Percentiles rank a stretch among this genome's conserved stretches.
These are phyloP conservation scores for Borovskyia barvae DNA, from an alignment of 208 protist genomes.

Conservation along the genomic window DNA sequence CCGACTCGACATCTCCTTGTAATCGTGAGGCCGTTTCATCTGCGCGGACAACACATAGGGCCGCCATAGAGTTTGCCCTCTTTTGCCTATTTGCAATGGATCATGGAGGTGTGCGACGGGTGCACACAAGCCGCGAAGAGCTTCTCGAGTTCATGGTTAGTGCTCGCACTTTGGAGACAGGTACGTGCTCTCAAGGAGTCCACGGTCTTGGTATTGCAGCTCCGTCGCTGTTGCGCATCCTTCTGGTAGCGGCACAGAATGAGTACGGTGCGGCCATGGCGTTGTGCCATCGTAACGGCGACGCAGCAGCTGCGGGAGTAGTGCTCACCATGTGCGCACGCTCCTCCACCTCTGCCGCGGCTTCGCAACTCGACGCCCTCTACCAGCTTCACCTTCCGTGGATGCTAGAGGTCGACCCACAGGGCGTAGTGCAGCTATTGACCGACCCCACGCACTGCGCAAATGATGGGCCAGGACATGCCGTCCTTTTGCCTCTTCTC, in stretches of 20 bases:
- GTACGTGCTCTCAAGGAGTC: neutral
- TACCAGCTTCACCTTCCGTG: constrained; percentile 40
- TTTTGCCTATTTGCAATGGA: constrained; percentile 22
- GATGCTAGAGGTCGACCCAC: constrained; percentile 31
- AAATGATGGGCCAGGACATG: neutral
- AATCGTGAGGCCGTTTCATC: too few species aligned
- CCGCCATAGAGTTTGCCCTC: constrained; percentile 14
- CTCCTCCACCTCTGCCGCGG: neutral
- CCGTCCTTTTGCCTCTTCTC: constrained; percentile 9
- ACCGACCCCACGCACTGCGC: constrained; percentile 9
- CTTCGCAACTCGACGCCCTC: constrained; percentile 6
- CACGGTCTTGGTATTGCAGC: neutral
- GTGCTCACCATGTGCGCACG: constrained; percentile 16
- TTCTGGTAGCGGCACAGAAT: constrained; percentile 19
- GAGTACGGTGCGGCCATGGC: constrained; percentile 22
- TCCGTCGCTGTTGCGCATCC: constrained; percentile 2
- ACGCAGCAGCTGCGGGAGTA: constrained; percentile 22
- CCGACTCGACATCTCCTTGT: too few species aligned
- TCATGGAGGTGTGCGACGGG: constrained; percentile 4
- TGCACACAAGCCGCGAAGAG: constrained; percentile 3
- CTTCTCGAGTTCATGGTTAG: constrained; percentile 6
- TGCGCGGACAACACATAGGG: too few species aligned
- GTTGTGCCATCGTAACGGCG: constrained; percentile 19
- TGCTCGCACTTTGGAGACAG: neutral
- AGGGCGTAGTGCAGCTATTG: constrained; percentile 6